A percentile compares a stretch with the other conserved stretches of the same genome.
Evolutionary conservation across 2,329 filamentous ascomycete species (phyloP).

Genomic region (Penicillium sp.): DNA sequence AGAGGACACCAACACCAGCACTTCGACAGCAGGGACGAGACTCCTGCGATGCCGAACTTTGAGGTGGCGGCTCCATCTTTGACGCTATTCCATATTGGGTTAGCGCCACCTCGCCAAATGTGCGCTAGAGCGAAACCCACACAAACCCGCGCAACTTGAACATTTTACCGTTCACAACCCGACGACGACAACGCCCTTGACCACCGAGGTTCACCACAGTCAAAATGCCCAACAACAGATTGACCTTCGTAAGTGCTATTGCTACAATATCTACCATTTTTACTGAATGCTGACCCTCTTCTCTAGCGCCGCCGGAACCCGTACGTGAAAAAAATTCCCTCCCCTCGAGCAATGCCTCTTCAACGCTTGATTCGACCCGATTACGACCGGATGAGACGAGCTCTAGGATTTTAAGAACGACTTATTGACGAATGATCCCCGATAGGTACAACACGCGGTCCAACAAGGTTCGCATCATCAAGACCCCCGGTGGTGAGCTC

Average conservation of each 20-base stretch:
- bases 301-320: conserved; percentile 71
- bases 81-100: conserved; percentile 37
- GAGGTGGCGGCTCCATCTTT: conserved; percentile 36
- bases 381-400: conserved; percentile 14
- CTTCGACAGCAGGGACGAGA: conserved; percentile 24
- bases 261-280: neutral
- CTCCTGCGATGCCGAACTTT: conserved; percentile 29
- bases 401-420: conserved; percentile 13
- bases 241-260: conserved; percentile 46
- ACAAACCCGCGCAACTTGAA: conserved; percentile 42
- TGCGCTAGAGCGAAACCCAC: conserved; percentile 42
- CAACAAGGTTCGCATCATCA: conserved; percentile 93
- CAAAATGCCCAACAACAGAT: conserved; percentile 55
- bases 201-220: conserved; percentile 44
- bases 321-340: conserved; percentile 55
- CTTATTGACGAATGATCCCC: conserved; percentile 34
- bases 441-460: conserved; percentile 94
- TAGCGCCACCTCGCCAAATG: conserved; percentile 43
- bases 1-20: conserved; percentile 13
- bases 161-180: conserved; percentile 39
- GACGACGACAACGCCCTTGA: conserved; percentile 46
- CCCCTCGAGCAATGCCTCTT: conserved; percentile 19
- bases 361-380: conserved; percentile 17
- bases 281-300: conserved; percentile 28
- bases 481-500: conserved; percentile 94